Conservation (phyloP, 257 asterid species). For the Gentiana macrophylla region DNA sequence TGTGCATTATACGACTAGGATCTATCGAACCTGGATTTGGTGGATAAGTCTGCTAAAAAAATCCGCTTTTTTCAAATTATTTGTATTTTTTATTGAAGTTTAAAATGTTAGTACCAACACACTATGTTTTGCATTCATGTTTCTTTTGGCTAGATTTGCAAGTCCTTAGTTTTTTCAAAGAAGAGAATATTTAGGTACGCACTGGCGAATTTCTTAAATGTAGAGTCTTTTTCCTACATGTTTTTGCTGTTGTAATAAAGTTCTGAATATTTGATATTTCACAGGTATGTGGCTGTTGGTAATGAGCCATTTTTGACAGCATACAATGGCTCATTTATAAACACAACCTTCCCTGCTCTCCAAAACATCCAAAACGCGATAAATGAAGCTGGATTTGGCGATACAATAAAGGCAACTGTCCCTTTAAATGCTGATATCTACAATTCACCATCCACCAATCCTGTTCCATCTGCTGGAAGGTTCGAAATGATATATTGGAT, state of each 20-base stretch:
- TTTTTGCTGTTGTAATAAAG: no score
- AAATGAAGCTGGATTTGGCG: conserved; percentile 24
- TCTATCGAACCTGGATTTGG: no score
- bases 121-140: no score
- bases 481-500: conserved; percentile 24
- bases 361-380: conserved; percentile 37
- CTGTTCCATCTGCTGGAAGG: conserved; percentile 35
- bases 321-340: conserved; percentile 31
- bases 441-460: conserved; percentile 19
- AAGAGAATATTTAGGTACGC: not conserved
- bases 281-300: conserved; percentile 41
- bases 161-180: not conserved
- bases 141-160: not conserved
- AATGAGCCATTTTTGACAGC: conserved; percentile 34
- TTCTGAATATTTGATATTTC: not conserved
- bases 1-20: no score
- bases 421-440: conserved; percentile 40
- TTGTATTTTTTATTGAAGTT: no score
- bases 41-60: no score
- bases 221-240: no score
- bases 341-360: conserved; percentile 34
- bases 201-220: no score
- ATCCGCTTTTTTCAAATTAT: no score
- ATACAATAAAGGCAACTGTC: conserved; percentile 29
- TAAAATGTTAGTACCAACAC: no score